Conservation (phyloP, 2,329 filamentous ascomycete genomes). For the Ophiostoma tasmaniense region DNA sequence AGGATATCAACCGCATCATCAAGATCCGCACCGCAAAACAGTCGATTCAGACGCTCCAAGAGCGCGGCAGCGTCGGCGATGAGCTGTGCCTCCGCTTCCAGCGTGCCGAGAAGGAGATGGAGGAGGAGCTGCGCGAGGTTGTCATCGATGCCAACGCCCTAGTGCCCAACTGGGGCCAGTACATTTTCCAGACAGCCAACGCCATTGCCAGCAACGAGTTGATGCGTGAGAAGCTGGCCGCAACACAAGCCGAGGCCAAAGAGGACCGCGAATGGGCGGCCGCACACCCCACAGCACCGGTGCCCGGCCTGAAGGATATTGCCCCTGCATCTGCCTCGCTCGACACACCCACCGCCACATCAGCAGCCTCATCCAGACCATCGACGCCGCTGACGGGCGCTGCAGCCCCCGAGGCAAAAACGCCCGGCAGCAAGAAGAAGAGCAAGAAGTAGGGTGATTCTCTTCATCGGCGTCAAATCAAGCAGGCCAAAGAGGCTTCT, state of each 20-base stretch:
- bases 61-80: constrained; percentile 88
- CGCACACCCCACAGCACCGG: neutral
- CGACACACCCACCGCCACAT: neutral
- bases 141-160: constrained; percentile 94
- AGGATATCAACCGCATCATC: constrained; percentile 88
- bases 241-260: constrained; percentile 76
- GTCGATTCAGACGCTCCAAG: constrained; percentile 71
- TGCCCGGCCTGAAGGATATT: neutral
- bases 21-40: constrained; percentile 83
- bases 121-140: constrained; percentile 89
- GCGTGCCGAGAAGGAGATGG: constrained; percentile 93
- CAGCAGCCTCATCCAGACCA: neutral
- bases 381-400: neutral
- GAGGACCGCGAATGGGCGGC: constrained; percentile 14
- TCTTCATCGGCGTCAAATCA: neutral
- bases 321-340: constrained; percentile 5
- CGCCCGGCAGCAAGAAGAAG: constrained; percentile 45
- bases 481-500: neutral
- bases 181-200: constrained; percentile 94
- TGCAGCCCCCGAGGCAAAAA: constrained; percentile 16
- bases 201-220: constrained; percentile 83
- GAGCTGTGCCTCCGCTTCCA: constrained; percentile 90
- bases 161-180: constrained; percentile 78
- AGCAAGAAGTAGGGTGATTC: constrained; percentile 44
- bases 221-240: constrained; percentile 64